These are phyloP conservation scores for Russula sp. DNA, from an alignment of 768 basidiomycete species.

Conservation along the genomic window DNA sequence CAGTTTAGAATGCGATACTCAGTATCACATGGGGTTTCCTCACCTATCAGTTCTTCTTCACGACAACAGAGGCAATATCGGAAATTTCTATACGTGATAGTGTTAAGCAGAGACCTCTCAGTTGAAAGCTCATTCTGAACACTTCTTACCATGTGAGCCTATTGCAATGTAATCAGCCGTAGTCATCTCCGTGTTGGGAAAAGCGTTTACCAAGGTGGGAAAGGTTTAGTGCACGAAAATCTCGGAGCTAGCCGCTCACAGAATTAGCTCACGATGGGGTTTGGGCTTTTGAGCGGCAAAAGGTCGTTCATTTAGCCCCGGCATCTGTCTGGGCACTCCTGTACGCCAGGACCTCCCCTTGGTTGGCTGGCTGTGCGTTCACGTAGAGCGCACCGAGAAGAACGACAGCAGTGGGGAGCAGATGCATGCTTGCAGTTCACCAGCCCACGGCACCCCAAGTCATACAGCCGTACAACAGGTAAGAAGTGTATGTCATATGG, in stretches of 20 bases:
- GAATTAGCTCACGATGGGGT: neutral
- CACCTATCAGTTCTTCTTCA: neutral
- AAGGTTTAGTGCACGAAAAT: too few species aligned
- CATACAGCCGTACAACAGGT: too few species aligned
- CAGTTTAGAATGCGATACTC: neutral
- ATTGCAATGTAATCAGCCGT: too few species aligned
- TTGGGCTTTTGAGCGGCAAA: neutral
- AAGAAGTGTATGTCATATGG: too few species aligned
- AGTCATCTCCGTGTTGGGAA: too few species aligned
- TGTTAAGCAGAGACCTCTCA: neutral
- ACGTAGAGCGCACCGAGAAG: neutral
- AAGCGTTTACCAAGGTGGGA: too few species aligned
- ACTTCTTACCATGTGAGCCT: too few species aligned
- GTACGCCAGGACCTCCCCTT: neutral
- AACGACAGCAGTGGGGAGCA: neutral
- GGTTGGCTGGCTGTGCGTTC: neutral
- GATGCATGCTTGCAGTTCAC: too few species aligned
- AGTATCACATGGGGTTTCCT: neutral
- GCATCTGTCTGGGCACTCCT: neutral
- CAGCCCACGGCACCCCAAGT: too few species aligned
- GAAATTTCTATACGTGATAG: neutral
- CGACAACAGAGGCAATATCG: neutral
- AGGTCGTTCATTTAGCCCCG: neutral
- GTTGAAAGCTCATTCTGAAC: too few species aligned
- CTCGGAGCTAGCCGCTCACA: neutral